Percentiles rank a stretch among this genome's conserved stretches.
Conservation (phyloP, 2,329 filamentous ascomycete genomes). For the Penicillium sp. region DNA sequence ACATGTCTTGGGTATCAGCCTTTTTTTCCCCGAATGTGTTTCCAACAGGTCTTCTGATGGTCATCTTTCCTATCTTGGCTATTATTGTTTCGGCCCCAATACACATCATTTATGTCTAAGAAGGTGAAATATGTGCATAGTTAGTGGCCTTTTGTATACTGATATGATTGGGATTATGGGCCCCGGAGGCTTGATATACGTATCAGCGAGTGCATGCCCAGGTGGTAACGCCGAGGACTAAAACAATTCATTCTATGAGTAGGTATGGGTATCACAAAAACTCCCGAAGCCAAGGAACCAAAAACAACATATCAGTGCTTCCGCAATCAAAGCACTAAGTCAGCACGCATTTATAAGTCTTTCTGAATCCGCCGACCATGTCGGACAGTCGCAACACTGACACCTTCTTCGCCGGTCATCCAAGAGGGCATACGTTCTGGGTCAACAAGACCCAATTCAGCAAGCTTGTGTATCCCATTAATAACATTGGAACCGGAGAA, state of each 20-base stretch:
- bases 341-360: slow-evolving; percentile 7
- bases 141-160: too few relatives aligned
- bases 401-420: slow-evolving; percentile 85
- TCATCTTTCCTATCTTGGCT: too few relatives aligned
- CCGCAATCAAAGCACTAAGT: slow-evolving; percentile 1
- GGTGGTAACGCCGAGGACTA: neutral
- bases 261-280: slow-evolving; percentile 19
- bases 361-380: slow-evolving; percentile 50
- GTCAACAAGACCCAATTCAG: slow-evolving; percentile 72
- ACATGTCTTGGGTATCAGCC: too few relatives aligned
- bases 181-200: too few relatives aligned
- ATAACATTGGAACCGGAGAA: slow-evolving; percentile 80
- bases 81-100: too few relatives aligned
- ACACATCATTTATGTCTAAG: too few relatives aligned
- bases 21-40: too few relatives aligned
- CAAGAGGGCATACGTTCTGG: slow-evolving; percentile 80
- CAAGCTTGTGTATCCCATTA: slow-evolving; percentile 73
- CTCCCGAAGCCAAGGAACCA: neutral
- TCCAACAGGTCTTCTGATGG: too few relatives aligned
- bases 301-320: slow-evolving; percentile 6
- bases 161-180: too few relatives aligned
- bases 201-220: too few relatives aligned
- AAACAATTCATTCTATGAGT: neutral
- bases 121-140: too few relatives aligned
- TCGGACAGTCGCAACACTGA: slow-evolving; percentile 71